Base-by-base conservation (phyloP, 2,329 filamentous ascomycete species). In the Talaromyces atroroseus region DNA sequence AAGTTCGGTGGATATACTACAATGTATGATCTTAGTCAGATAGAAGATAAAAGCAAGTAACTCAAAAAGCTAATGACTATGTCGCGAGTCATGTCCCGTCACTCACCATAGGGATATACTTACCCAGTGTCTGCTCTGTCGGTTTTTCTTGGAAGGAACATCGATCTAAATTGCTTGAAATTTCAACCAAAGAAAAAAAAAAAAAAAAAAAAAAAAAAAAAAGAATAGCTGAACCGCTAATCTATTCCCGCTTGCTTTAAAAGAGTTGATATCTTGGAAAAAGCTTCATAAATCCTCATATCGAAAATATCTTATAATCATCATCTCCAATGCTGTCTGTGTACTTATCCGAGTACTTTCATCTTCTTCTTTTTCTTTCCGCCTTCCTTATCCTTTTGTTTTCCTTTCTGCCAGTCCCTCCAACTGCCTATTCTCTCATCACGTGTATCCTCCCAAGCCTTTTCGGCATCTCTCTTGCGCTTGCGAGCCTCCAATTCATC, bases 351-450 rank as follows among this genome's bases (percentile, higher is more conserved):
- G 34, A 79, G 58, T 5, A 79, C 76, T 61, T 79, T 79, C 74
- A 77, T 67, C 63, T 76, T 76, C 65, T 74, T 75, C 66, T 78
- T 79, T 69, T 90, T 89, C 78, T 88, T 89, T 72, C 70, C 70
- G 40, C 68, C 71, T 18, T 71, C 66, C 45, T 77, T 78, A 20
- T 76, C 79, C 73, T 81, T 85, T 59, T 82, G 83, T 58, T 75
- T 72, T 7, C 71, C 76, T 76, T 95, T 94, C 71, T 94, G 86
- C 67, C 95, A 99, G 62, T 91, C 84, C 57, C 94, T 83, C 94
- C 94, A 99, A 72, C 88, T 96, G 62, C 86, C 89, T 73, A 99
- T 97, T 62, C 94, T 82, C 75, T 90, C 83, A 59, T 99, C 94
- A 48, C 94, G 80, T 24, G 88, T 95, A 67, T 89, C 86, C 78